phyloP scores from a whole-genome alignment of 2,329 filamentous ascomycete species.

The Aureobasidium mangrovei region DNA sequence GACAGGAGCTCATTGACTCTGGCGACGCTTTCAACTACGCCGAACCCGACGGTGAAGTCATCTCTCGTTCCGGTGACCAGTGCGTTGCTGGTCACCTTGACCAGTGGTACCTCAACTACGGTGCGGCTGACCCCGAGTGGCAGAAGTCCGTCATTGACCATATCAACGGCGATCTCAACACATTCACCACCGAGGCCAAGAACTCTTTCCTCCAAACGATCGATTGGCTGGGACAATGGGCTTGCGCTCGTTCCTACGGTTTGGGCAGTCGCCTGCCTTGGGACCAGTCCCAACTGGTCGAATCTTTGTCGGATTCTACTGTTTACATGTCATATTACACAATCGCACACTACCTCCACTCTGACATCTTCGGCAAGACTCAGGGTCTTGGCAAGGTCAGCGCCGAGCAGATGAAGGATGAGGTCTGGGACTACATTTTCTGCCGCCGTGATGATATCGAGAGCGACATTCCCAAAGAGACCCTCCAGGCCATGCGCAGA shows the following conservation, averaged over 20 bases:
- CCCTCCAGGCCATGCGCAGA: constrained; percentile 70
- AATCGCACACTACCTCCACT: constrained; percentile 50
- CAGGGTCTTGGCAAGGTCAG: constrained; percentile 60
- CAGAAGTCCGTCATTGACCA: constrained; percentile 64
- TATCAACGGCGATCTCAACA: constrained; percentile 66
- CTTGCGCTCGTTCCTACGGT: constrained; percentile 83
- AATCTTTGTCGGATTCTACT: constrained; percentile 84
- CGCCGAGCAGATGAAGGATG: constrained; percentile 83
- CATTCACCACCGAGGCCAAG: constrained; percentile 55
- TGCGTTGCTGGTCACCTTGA: constrained; percentile 90
- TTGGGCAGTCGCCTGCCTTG: constrained; percentile 91
- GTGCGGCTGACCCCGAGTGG: constrained; percentile 66
- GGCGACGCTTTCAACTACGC: constrained; percentile 83
- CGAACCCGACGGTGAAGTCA: constrained; percentile 83
- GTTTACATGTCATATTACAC: constrained; percentile 79
- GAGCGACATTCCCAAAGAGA: constrained; percentile 64
- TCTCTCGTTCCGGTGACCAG: constrained; percentile 81
- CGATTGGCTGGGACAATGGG: constrained; percentile 92
- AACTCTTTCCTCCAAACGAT: constrained; percentile 69
- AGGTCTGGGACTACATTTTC: constrained; percentile 96
- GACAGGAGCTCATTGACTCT: constrained; percentile 64
- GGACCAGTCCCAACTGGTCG: constrained; percentile 84
- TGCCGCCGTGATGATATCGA: constrained; percentile 62
- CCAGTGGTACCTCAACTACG: constrained; percentile 98
- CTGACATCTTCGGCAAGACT: constrained; percentile 73